Evolutionary conservation across 1,284 basidiomycete genomes (phyloP).

Genomic region (Pterulicium gracile): DNA sequence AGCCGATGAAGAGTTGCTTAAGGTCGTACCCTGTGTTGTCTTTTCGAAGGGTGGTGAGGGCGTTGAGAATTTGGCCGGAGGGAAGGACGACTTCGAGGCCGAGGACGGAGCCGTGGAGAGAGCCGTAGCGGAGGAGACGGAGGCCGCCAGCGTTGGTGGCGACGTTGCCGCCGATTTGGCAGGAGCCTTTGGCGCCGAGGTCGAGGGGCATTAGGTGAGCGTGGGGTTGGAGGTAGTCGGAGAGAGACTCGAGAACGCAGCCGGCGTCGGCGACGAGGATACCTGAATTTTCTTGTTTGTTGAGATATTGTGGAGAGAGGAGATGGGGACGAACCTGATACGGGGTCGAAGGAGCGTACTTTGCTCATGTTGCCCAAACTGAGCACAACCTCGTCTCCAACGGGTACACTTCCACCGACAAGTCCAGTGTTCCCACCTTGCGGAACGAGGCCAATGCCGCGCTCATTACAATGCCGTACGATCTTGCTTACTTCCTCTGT

Average conservation of each 20-base stretch:
- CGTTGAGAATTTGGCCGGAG: constrained; percentile 90
- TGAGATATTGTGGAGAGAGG: no score
- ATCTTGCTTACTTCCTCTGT: constrained; percentile 85
- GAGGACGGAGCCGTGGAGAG: constrained; percentile 89
- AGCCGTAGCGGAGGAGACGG: constrained; percentile 89
- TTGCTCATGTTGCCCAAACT: constrained; percentile 77
- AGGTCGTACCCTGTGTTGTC: constrained; percentile 99
- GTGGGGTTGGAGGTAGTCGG: constrained; percentile 79
- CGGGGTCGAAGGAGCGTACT: constrained; percentile 87
- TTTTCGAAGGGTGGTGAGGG: constrained; percentile 80
- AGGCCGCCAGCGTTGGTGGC: constrained; percentile 97
- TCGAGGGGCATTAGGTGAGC: constrained; percentile 98
- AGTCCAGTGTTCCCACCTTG: constrained; percentile 99
- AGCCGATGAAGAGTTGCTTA: constrained; percentile 97
- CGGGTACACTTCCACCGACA: constrained; percentile 92
- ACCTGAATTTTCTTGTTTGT: no score
- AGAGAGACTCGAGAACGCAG: constrained; percentile 87
- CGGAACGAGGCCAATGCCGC: constrained; percentile 81
- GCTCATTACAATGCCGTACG: constrained; percentile 74
- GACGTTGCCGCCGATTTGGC: constrained; percentile 97
- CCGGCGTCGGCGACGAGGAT: constrained; percentile 81
- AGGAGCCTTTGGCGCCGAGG: constrained; percentile 95
- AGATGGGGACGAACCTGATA: constrained; percentile 53
- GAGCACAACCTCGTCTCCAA: constrained; percentile 84
- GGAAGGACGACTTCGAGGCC: constrained; percentile 97